phyloP scores from a whole-genome alignment of 2,329 filamentous ascomycete genomes.

The Cadophora gregata region DNA sequence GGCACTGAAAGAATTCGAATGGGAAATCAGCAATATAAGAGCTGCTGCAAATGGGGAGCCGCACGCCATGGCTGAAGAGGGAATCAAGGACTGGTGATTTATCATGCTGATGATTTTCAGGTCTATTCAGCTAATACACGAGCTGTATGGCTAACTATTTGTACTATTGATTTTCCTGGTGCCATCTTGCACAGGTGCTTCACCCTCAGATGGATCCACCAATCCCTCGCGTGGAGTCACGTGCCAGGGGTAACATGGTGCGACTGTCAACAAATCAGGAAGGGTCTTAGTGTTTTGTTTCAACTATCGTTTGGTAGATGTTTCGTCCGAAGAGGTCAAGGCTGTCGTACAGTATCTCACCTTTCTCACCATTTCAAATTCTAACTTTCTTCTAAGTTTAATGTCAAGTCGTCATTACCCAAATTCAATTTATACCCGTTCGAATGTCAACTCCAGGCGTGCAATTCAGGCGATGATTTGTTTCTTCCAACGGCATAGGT shows the following conservation, averaged over 20 bases:
- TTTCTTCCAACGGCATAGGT: not conserved
- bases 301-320: conserved; percentile 9
- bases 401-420: not conserved
- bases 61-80: conserved; percentile 34
- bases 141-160: not conserved
- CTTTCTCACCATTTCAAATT: not conserved
- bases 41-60: conserved; percentile 41
- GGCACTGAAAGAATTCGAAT: conserved; percentile 87
- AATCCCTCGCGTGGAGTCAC: not conserved
- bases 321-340: conserved; percentile 14
- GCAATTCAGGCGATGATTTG: not conserved
- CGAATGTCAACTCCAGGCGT: not conserved
- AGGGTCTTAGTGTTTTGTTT: conserved; percentile 2
- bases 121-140: not conserved
- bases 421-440: not conserved
- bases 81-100: conserved; percentile 42
- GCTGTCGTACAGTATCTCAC: not conserved
- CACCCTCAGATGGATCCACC: not conserved
- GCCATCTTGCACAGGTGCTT: not conserved
- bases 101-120: not conserved
- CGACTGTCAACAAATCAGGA: not conserved
- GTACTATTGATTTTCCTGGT: not conserved
- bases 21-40: conserved; percentile 80
- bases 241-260: conserved; percentile 6
- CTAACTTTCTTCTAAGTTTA: not conserved